Percentiles rank a stretch among this genome's conserved stretches.
These are phyloP conservation scores for Nemophila menziesii DNA, from an alignment of 257 asterid genomes.

Conservation along the genomic window DNA sequence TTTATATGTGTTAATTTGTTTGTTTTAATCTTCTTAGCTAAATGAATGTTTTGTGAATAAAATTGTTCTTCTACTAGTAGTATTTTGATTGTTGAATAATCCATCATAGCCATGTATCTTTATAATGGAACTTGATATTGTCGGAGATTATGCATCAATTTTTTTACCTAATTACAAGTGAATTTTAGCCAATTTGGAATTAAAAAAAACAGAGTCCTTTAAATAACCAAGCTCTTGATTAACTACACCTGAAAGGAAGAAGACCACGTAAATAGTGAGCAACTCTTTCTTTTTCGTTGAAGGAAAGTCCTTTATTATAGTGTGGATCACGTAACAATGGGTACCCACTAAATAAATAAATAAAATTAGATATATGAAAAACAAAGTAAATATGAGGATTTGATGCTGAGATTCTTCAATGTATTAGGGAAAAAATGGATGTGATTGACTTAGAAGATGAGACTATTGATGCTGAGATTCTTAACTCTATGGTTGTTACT, in stretches of 20 bases:
- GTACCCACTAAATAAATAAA: slow-evolving; percentile 56
- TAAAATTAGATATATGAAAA: too few relatives aligned
- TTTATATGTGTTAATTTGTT: too few relatives aligned
- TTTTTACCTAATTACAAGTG: slow-evolving; percentile 46
- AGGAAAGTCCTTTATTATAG: slow-evolving; percentile 94
- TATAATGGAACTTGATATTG: slow-evolving; percentile 91
- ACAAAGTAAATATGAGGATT: too few relatives aligned
- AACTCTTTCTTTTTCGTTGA: slow-evolving; percentile 81
- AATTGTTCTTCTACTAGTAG: too few relatives aligned
- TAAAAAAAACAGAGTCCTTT: background rate
- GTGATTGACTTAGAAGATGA: background rate
- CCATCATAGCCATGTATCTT: slow-evolving; percentile 99
- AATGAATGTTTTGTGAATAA: too few relatives aligned
- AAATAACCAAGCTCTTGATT: slow-evolving; percentile 62
- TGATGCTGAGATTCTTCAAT: slow-evolving; percentile 49
- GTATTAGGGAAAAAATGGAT: slow-evolving; percentile 1
- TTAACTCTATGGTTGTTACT: background rate
- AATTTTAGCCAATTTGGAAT: background rate
- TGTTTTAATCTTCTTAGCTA: too few relatives aligned
- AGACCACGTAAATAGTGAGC: slow-evolving; percentile 95
- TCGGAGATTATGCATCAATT: slow-evolving; percentile 88
- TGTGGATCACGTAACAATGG: slow-evolving; percentile 96
- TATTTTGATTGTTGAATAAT: too few relatives aligned
- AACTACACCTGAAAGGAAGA: slow-evolving; percentile 77
- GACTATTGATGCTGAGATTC: background rate